Percentiles rank a stretch among this genome's conserved stretches.
Evolutionary conservation across 345 rosid species (phyloP).

Genomic region (Diplotaxis tenuifolia): DNA sequence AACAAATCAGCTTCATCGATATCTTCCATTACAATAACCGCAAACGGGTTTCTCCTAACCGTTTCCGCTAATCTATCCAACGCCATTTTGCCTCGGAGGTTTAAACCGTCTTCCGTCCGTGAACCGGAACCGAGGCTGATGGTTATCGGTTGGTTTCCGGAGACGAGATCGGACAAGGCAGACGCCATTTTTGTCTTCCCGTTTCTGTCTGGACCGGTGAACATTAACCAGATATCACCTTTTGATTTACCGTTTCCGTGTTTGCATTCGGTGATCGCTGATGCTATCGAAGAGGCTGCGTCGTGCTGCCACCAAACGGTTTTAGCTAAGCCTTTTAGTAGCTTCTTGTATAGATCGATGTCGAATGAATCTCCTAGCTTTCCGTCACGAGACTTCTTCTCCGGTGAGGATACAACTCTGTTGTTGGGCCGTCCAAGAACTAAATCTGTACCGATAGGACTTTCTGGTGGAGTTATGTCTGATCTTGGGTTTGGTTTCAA

Average conservation of each 20-base stretch:
- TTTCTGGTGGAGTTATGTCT: conserved; percentile 53
- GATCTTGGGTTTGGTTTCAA: conserved; percentile 38
- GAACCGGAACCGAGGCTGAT: conserved; percentile 68
- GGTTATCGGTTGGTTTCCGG: conserved; percentile 52
- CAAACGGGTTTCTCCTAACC: conserved; percentile 77
- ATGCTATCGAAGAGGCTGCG: conserved; percentile 84
- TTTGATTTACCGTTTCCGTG: conserved; percentile 57
- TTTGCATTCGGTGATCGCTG: conserved; percentile 66
- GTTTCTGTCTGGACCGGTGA: conserved; percentile 76
- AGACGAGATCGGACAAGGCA: conserved; percentile 62
- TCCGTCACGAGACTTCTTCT: conserved; percentile 41
- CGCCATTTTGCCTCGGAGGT: conserved; percentile 77
- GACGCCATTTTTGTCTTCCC: conserved; percentile 93
- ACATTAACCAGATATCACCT: conserved; percentile 82
- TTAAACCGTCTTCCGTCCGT: conserved; percentile 43
- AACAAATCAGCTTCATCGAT: conserved; percentile 78
- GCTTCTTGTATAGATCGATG: conserved; percentile 70
- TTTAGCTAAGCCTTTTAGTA: conserved; percentile 68
- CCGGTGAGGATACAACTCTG: conserved; percentile 40
- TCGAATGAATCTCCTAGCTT: conserved; percentile 48
- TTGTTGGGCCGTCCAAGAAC: conserved; percentile 69
- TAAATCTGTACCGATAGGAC: conserved; percentile 87
- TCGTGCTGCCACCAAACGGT: conserved; percentile 95
- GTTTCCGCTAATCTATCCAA: conserved; percentile 78
- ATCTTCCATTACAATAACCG: conserved; percentile 80